These are phyloP conservation scores for Trichoderma gamsii DNA, from an alignment of 495 filamentous ascomycete species.

Conservation along the genomic window DNA sequence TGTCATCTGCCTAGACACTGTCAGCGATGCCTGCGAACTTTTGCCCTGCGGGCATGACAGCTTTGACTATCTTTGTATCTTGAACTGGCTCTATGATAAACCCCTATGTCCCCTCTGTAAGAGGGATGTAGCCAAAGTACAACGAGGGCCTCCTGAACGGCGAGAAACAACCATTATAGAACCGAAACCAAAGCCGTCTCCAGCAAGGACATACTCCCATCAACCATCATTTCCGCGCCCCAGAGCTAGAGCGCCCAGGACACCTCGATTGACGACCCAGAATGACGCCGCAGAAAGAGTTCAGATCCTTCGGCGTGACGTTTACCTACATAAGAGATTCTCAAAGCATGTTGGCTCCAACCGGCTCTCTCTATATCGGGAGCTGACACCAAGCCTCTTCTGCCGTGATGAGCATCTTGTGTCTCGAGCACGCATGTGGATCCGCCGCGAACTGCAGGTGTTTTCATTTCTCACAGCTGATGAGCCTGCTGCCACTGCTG, in stretches of 20 bases:
- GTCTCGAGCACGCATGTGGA: constrained; percentile 78
- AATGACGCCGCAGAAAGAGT: constrained; percentile 17
- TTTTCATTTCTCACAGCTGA: constrained; percentile 60
- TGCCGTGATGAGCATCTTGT: constrained; percentile 58
- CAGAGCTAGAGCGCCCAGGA: constrained; percentile 10
- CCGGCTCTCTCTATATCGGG: constrained; percentile 64
- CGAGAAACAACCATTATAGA: constrained; percentile 47
- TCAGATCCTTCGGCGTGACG: constrained; percentile 51
- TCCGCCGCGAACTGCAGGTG: constrained; percentile 81
- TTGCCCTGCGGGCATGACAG: constrained; percentile 70
- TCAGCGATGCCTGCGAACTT: constrained; percentile 65
- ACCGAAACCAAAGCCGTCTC: constrained; percentile 36
- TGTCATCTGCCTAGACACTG: constrained; percentile 67
- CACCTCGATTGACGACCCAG: background rate
- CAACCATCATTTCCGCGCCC: constrained; percentile 13
- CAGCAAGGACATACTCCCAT: background rate
- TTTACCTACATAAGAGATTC: constrained; percentile 73
- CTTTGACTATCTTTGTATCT: constrained; percentile 79
- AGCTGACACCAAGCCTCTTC: constrained; percentile 66
- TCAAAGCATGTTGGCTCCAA: constrained; percentile 85
- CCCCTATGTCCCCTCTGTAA: constrained; percentile 77
- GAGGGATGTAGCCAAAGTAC: constrained; percentile 57
- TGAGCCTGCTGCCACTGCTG: constrained; percentile 21
- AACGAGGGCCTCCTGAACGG: background rate
- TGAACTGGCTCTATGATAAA: constrained; percentile 74